These are phyloP conservation scores for Scheffersomyces illinoinensis DNA, from an alignment of 1,139 yeast species.

Conservation along the genomic window DNA sequence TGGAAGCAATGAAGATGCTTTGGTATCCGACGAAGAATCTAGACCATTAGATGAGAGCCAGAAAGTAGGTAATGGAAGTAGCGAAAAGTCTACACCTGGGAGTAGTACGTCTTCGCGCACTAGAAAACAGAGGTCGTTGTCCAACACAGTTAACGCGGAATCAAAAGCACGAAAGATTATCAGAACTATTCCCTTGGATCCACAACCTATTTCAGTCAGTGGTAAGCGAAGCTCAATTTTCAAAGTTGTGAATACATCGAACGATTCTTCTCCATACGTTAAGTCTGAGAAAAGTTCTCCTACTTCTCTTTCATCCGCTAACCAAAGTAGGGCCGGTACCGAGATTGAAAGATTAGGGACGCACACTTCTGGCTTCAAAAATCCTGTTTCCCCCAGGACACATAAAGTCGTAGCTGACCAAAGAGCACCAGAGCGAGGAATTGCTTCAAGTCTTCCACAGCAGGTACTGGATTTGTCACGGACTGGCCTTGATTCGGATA, in stretches of 20 bases:
- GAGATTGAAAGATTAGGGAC: background rate
- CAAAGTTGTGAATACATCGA: constrained; percentile 37
- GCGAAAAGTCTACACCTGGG: constrained; percentile 42
- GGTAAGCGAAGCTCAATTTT: constrained; percentile 41
- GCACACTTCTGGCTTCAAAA: background rate
- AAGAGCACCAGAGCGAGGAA: background rate
- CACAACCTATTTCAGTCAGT: constrained; percentile 61
- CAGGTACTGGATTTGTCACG: background rate
- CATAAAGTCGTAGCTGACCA: background rate
- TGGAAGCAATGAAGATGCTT: constrained; percentile 21
- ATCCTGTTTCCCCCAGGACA: background rate
- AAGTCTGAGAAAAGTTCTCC: constrained; percentile 13
- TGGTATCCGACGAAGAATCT: constrained; percentile 28
- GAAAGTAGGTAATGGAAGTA: constrained; percentile 9
- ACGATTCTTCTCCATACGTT: constrained; percentile 28
- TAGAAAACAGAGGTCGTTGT: constrained; percentile 48
- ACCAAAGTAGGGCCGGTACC: background rate
- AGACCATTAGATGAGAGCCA: constrained; percentile 12
- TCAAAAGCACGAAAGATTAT: constrained; percentile 71
- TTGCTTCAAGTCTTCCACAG: background rate
- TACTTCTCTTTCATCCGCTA: background rate
- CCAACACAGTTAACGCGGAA: constrained; percentile 61
- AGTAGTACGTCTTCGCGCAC: constrained; percentile 31
- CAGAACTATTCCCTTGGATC: constrained; percentile 77
- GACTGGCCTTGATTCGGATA: background rate